A percentile compares a stretch with the other conserved stretches of the same genome.
Conservation (phyloP, 1,139 yeast genomes). For the Lizanozyma gosingica region DNA sequence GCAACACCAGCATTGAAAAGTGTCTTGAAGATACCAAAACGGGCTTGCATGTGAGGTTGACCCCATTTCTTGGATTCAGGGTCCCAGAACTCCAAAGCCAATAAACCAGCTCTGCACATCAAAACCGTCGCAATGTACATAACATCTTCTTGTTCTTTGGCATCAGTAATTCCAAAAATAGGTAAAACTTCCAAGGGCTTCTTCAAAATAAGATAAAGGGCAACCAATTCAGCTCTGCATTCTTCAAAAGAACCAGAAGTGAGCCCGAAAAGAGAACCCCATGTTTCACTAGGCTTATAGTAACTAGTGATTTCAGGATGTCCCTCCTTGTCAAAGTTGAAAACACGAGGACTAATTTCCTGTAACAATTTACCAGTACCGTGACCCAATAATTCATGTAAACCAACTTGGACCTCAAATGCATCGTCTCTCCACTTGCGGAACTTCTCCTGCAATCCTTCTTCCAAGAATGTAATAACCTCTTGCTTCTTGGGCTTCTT, state of each 20-base stretch:
- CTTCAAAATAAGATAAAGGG: slow-evolving; percentile 69
- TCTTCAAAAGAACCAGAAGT: slow-evolving; percentile 85
- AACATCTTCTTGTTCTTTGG: slow-evolving; percentile 54
- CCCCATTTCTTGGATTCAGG: slow-evolving; percentile 81
- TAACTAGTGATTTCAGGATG: slow-evolving; percentile 64
- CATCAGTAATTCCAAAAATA: slow-evolving; percentile 58
- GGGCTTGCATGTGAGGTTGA: slow-evolving; percentile 93
- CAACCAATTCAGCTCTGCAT: slow-evolving; percentile 87
- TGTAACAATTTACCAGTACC: slow-evolving; percentile 78
- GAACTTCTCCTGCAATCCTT: slow-evolving; percentile 45
- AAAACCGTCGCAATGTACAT: slow-evolving; percentile 59
- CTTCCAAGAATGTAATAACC: slow-evolving; percentile 57
- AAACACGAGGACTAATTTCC: slow-evolving; percentile 53
- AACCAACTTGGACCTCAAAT: slow-evolving; percentile 88
- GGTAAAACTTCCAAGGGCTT: slow-evolving; percentile 47
- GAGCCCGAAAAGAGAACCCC: slow-evolving; percentile 81
- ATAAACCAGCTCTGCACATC: slow-evolving; percentile 83
- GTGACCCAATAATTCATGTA: slow-evolving; percentile 87
- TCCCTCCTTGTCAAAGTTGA: slow-evolving; percentile 56
- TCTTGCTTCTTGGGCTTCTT: slow-evolving; percentile 57
- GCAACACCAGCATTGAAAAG: slow-evolving; percentile 62
- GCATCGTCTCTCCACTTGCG: slow-evolving; percentile 73
- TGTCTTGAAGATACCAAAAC: slow-evolving; percentile 74
- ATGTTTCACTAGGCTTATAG: slow-evolving; percentile 75
- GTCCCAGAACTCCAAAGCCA: slow-evolving; percentile 82